Evolutionary conservation across 768 basidiomycete species (phyloP), one percentile per base, ranked within the genome.

Genomic region (Tephrocybe sp.): DNA sequence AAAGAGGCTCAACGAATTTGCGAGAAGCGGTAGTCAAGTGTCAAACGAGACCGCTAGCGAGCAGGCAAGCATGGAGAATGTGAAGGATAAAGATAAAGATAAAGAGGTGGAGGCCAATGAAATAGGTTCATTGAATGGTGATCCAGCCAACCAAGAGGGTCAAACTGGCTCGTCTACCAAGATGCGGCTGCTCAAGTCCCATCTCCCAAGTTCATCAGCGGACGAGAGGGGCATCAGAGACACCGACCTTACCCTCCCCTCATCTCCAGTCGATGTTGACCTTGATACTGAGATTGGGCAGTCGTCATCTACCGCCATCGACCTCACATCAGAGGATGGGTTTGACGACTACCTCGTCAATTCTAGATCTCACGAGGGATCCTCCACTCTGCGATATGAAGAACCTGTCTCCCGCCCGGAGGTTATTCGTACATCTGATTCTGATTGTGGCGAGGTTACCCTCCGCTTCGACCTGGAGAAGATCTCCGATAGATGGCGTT

Each of bases 1-100:
- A 14, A n/a, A 36, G 8, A 36, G 15, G 15, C 60, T 90, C 50
- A 73, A 68, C 38, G 75, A 67, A 10, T 89, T 84, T 68, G 76
- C 84, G 10, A 72, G 81, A 56, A 63, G 62, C 30, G 82, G 81
- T 33, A 76, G 73, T 54, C 73, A 70, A 38, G 21, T 60, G 17
- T 53, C 55, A 23, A 36, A 36, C 11, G 34, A 4, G 15, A 14
- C 34, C 15, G 15, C 15, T 36, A n/a, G 34, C 7, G 34, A 14
- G 34, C 4, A n/a, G 4, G 34, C 34, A 5, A n/a, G 15, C 34
- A 11, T 30, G 28, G 28, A 30, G 11, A 30, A 5, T 30, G 5
- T 30, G 5, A 11, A 30, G 28, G 28, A 5, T 5, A 11, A 30
- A 11, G 28, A 11, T 30, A 56, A 53, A 21, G 56, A 48, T 11